Evolutionary conservation across 2,329 filamentous ascomycete species (phyloP), one percentile per base, ranked within the genome.

Genomic region (Aspergillus quadricinctus): DNA sequence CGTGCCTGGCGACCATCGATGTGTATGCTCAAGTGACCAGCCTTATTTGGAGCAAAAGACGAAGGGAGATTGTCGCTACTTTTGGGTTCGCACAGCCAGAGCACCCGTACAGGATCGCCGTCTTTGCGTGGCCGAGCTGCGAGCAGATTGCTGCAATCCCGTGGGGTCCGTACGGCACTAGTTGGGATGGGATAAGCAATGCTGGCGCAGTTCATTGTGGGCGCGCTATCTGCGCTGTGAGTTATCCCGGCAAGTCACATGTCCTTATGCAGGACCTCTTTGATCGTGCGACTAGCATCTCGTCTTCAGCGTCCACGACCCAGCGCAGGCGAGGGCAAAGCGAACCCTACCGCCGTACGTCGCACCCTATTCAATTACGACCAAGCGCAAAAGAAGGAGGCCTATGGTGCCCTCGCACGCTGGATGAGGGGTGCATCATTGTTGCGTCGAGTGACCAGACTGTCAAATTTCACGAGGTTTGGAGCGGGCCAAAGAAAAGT

Each of bases 391-490:
- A 79, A 67, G 78, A 85, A 67, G 81, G 81, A 55, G 80, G 79
- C n/a, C 75, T 78, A 49, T 81, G 79, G 73, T 80, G 80, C 60
- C 78, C 76, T 50, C 79, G 84, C 21, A 85, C 83, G 0, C 77
- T 80, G 4, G 81, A 85, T 61, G 89, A 93, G 65, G 90, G 89
- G 0, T 96, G 92, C 69, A 87, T 99, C 63, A 89, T 97, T 19
- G 88, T 99, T 53, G 93, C 92, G 17, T 89, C 90, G 46, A 96
- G 92, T 68, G 92, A 97, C 74, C 88, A 91, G 69, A 95, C 85
- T 64, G 88, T 97, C 72, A 94, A 94, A 69, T 97, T 97, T 67
- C 92, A 97, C 72, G 92, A 97, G 75, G 86, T 99, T 10, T 97
- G 92, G 94, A 81, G 83, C n/a, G 82, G 83, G 2, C 77, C 81